Evolutionary conservation across 257 asterid genomes (phyloP).

Genomic region (Solanum lignicaule): DNA sequence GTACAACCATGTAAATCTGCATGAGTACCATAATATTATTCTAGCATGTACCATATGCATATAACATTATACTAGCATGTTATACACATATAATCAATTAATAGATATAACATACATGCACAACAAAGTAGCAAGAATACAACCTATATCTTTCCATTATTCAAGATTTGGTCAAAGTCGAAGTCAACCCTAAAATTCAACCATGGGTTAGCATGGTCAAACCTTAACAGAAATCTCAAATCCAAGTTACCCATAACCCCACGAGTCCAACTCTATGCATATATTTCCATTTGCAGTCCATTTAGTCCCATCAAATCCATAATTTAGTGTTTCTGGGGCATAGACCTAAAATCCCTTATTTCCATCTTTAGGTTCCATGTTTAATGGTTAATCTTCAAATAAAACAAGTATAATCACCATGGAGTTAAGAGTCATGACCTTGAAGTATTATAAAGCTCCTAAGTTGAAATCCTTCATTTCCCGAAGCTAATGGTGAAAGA

Average conservation of each 20-base stretch:
- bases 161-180: neutral
- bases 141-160: neutral
- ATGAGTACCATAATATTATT: neutral
- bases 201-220: neutral
- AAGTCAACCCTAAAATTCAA: neutral
- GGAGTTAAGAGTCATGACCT: neutral
- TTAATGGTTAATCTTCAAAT: neutral
- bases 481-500: neutral
- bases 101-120: neutral
- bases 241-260: neutral
- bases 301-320: neutral
- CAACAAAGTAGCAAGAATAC: neutral
- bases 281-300: neutral
- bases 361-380: neutral
- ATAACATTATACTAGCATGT: neutral
- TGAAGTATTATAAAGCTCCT: neutral
- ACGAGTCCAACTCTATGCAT: neutral
- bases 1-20: neutral
- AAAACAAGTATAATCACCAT: neutral
- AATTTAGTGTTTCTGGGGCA: neutral
- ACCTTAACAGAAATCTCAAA: neutral
- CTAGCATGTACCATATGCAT: neutral
- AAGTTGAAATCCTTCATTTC: neutral
- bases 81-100: neutral
- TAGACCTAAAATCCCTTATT: neutral